phyloP scores from a whole-genome alignment of 2,329 filamentous ascomycete genomes.

The Phaeosphaeriaceae sp. region DNA sequence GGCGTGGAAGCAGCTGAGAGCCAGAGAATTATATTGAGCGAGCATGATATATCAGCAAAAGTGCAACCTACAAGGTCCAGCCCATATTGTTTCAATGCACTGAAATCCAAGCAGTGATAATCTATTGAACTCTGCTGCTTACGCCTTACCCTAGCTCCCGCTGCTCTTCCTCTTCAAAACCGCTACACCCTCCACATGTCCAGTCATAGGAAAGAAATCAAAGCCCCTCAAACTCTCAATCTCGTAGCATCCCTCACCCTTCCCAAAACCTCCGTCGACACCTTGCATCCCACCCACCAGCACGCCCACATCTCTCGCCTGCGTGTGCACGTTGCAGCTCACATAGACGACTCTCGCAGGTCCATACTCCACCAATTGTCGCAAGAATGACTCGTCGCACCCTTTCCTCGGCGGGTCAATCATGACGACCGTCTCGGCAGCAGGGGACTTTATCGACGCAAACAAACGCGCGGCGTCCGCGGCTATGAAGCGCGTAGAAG shows the following conservation, averaged over 20 bases:
- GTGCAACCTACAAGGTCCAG: slow-evolving; percentile 13
- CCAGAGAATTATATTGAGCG: slow-evolving; percentile 22
- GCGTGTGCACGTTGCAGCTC: slow-evolving; percentile 97
- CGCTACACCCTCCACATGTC: slow-evolving; percentile 71
- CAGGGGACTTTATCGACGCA: slow-evolving; percentile 73
- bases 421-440: slow-evolving; percentile 88
- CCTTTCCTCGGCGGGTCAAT: slow-evolving; percentile 97
- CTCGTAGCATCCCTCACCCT: slow-evolving; percentile 66
- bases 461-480: slow-evolving; percentile 89
- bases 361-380: slow-evolving; percentile 78
- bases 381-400: slow-evolving; percentile 83
- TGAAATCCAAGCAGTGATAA: background rate
- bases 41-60: slow-evolving; percentile 23
- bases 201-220: slow-evolving; percentile 94
- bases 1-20: slow-evolving; percentile 5
- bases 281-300: slow-evolving; percentile 73
- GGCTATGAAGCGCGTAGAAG: slow-evolving; percentile 82
- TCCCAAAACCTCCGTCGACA: slow-evolving; percentile 43
- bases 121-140: background rate
- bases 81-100: background rate
- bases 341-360: slow-evolving; percentile 89
- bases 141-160: background rate
- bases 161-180: slow-evolving; percentile 57
- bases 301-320: slow-evolving; percentile 90
- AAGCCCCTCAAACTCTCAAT: slow-evolving; percentile 93